Evolutionary conservation across 495 filamentous ascomycete species (phyloP).

Genomic region (Penicillium egyptiacum): DNA sequence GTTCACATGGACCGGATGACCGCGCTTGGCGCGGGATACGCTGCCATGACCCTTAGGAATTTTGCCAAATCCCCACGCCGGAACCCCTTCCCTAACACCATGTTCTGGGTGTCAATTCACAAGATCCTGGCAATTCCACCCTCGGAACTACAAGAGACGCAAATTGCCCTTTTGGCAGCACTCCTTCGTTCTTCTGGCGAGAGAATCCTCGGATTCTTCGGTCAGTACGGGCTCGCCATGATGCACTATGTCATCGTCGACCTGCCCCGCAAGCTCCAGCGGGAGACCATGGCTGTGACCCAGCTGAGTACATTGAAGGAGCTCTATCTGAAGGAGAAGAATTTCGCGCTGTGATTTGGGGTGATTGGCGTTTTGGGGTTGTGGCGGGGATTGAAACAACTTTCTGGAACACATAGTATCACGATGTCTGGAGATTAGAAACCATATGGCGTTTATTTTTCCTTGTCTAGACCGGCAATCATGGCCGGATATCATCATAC

Average conservation of each 20-base stretch:
- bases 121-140: constrained; percentile 70
- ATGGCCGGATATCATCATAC: neutral
- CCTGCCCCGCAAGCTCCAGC: constrained; percentile 55
- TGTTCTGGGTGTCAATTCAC: constrained; percentile 79
- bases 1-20: constrained; percentile 77
- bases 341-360: constrained; percentile 47
- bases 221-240: constrained; percentile 62
- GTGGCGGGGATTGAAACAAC: too few relatives aligned
- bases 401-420: neutral
- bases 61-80: constrained; percentile 63
- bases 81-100: constrained; percentile 75
- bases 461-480: constrained; percentile 1
- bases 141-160: constrained; percentile 67
- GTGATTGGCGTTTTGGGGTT: neutral
- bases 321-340: constrained; percentile 57
- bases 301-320: constrained; percentile 60
- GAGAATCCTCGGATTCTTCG: constrained; percentile 75
- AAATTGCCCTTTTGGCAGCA: constrained; percentile 72
- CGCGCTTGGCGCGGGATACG: constrained; percentile 80
- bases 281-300: constrained; percentile 53
- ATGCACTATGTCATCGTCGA: constrained; percentile 65
- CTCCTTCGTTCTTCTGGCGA: constrained; percentile 71
- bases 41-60: constrained; percentile 75
- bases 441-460: neutral
- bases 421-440: neutral